Evolutionary conservation across 129 eudicot species (phyloP).

Genomic region (Centaurea solstitialis): DNA sequence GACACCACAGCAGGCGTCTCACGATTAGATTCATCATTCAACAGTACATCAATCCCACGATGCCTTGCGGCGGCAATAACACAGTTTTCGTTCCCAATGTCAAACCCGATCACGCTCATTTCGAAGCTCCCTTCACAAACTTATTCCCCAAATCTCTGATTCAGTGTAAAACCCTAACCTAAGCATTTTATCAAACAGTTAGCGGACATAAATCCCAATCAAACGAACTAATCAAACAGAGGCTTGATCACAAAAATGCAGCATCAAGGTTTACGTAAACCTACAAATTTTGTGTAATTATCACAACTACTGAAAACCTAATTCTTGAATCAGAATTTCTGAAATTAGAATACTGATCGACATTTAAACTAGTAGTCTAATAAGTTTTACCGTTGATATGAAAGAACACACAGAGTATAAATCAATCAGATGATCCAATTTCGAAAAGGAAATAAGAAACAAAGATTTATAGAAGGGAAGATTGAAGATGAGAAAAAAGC

Average conservation of each 20-base stretch:
- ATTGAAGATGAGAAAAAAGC: slow-evolving; percentile 6
- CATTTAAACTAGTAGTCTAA: neutral
- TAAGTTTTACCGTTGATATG: neutral
- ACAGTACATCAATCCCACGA: slow-evolving; percentile 78
- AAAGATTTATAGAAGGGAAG: neutral
- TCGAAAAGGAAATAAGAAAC: slow-evolving; percentile 12
- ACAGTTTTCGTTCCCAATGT: slow-evolving; percentile 90
- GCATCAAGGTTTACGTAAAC: neutral
- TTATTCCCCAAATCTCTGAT: neutral
- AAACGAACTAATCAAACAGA: neutral
- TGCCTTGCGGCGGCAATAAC: slow-evolving; percentile 76
- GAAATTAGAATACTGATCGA: slow-evolving; percentile 19
- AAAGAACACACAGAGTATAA: neutral
- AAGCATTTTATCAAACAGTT: slow-evolving; percentile 2
- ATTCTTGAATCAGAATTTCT: slow-evolving; percentile 10
- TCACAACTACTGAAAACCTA: slow-evolving; percentile 10
- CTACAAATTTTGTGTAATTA: neutral
- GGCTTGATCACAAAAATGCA: neutral
- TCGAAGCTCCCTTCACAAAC: slow-evolving; percentile 9
- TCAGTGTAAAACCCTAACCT: slow-evolving; percentile 10
- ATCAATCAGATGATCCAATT: slow-evolving; percentile 18
- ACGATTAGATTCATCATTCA: slow-evolving; percentile 88
- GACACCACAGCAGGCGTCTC: slow-evolving; percentile 91
- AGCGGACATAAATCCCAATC: neutral
- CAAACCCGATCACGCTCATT: slow-evolving; percentile 96